Evolutionary conservation across 345 rosid genomes (phyloP), one percentile per base, ranked within the genome.

Genomic region (Microcos paniculata): DNA sequence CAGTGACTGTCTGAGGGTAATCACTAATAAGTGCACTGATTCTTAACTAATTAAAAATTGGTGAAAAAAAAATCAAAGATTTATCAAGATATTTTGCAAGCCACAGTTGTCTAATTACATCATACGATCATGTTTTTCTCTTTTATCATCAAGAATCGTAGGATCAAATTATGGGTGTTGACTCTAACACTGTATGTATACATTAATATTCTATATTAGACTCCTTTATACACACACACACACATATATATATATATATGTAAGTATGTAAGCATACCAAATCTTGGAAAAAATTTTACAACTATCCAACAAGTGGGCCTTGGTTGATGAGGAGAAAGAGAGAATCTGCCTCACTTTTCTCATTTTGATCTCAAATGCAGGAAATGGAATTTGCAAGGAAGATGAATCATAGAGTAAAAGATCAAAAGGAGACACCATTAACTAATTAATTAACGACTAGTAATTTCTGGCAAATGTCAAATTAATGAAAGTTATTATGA

Each of bases 381-480:
- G 19, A 21, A 2, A n/a, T 11, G 62, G 62, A 58, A 58, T 24
- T 13, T 58, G 70, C 74, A 48, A 58, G 74, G 74, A 56, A 69
- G 51, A 77, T 48, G 70, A 48, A 69, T 76, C 71, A 35, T 28
- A 13, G 35, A 26, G 35, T 58, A 13, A 23, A 18, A 35, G 12
- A 65, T 75, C 55, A 33, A 30, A 6, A 16, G 19, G 28, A 38
- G 18, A 40, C 18, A 15, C 33, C 1, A 58, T 28, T 31, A 21
- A 21, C 30, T 11, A 10, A 56, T 3, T 7, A 35, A 2, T 4
- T 35, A 35, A 35, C 40, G 6, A 56, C 57, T 21, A 1, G 11
- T 59, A 4, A 51, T 38, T 43, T 24, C 15, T 13, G 23, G 73
- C 35, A 76, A 73, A 70, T 58, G 77, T 49, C 49, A 35, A 70